Percentiles rank a stretch among this genome's conserved stretches.
phyloP scores from a whole-genome alignment of 2,329 filamentous ascomycete genomes.

The Alternaria viburni region DNA sequence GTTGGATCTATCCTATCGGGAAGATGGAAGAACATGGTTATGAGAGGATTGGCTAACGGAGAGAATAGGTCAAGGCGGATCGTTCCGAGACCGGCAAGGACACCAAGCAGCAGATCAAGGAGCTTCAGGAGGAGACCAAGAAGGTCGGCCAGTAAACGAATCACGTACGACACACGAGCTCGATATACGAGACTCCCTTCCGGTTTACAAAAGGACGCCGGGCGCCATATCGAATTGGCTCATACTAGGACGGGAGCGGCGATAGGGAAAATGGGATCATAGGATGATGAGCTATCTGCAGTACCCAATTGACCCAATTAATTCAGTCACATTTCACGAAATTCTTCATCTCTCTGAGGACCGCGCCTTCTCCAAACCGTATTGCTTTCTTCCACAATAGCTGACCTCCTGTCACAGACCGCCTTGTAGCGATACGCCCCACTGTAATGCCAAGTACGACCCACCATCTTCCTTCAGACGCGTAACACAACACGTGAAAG shows the following conservation, averaged over 20 bases:
- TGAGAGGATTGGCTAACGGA: background rate
- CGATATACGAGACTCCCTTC: background rate
- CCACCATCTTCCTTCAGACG: background rate
- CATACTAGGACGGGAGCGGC: background rate
- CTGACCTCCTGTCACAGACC: background rate
- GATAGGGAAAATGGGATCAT: background rate
- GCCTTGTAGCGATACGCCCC: background rate
- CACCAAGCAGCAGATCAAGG: slow-evolving; percentile 51
- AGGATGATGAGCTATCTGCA: background rate
- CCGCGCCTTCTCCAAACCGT: background rate
- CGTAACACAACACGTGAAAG: background rate
- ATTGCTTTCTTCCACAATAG: background rate
- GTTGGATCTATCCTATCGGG: slow-evolving; percentile 8
- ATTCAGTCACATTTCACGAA: background rate
- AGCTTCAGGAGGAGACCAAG: slow-evolving; percentile 55
- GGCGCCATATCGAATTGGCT: background rate
- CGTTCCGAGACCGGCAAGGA: slow-evolving; percentile 49
- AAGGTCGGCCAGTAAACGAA: slow-evolving; percentile 22
- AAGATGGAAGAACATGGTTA: background rate
- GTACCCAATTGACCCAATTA: background rate
- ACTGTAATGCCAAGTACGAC: background rate
- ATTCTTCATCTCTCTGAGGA: fast-evolving
- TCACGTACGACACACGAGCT: background rate
- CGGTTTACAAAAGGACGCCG: background rate
- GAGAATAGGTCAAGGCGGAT: slow-evolving; percentile 51